phyloP scores from a whole-genome alignment of 192 early-diverging fungal genomes.

The Coemansia sp. region DNA sequence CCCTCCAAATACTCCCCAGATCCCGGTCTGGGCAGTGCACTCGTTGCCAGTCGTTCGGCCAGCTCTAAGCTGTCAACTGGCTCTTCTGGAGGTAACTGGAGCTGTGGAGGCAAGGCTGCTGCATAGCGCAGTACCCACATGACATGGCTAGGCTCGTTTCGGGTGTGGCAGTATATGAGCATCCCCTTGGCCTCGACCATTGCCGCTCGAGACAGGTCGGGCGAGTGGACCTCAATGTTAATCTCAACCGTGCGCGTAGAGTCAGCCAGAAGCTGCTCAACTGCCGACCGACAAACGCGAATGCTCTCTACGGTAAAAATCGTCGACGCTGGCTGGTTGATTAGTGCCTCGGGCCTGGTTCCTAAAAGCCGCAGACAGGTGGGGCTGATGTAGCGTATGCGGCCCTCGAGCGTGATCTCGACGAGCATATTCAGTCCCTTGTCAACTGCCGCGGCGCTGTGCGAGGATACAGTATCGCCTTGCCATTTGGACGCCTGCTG shows the following conservation, averaged over 20 bases:
- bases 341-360: conserved; percentile 17
- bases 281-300: conserved; percentile 28
- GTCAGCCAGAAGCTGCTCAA: conserved; percentile 41
- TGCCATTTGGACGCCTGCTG: background rate
- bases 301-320: conserved; percentile 25
- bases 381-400: conserved; percentile 46
- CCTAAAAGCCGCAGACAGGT: conserved; percentile 30
- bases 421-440: conserved; percentile 40
- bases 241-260: conserved; percentile 42
- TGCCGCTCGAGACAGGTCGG: background rate
- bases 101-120: background rate
- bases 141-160: conserved; percentile 38
- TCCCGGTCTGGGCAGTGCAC: background rate
- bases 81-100: background rate
- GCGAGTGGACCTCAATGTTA: conserved; percentile 19
- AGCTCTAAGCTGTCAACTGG: background rate
- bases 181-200: conserved; percentile 45
- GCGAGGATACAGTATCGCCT: background rate
- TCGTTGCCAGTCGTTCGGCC: background rate
- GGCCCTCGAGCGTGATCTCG: conserved; percentile 34
- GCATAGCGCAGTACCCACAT: conserved; percentile 45
- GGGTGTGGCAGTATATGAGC: conserved; percentile 30
- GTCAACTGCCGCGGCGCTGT: conserved; percentile 18
- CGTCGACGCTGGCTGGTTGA: conserved; percentile 26
- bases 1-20: background rate